Base-by-base conservation (phyloP, 257 asterid species). In the Capsicum baccatum region DNA sequence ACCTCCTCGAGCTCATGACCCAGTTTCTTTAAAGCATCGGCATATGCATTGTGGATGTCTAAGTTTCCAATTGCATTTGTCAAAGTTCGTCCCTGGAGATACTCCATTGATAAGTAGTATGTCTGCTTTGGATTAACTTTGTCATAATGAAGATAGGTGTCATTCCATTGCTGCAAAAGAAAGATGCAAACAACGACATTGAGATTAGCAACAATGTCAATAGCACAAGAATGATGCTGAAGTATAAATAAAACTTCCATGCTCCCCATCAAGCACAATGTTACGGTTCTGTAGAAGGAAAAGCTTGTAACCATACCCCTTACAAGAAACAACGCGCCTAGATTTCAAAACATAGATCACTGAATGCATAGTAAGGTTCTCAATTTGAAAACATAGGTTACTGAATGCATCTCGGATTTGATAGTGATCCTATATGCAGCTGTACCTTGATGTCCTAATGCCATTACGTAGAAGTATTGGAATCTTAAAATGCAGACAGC, bases 31-130 rank as follows among this genome's bases (percentile, higher is more conserved):
- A 97, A 88, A 80, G 98, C 98, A 89, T 91, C 91, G 79, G 97
- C 92, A 91, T 97, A 97, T 48, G 96, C 98, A 87, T 88, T 91
- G 86, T 91, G 96, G 86, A 95, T 82, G 76, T 91, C 93, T 62
- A 97, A 92, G 94, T 97, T 97, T 83, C 99, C 99, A 63, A 97
- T 89, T 80, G 99, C 99, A 91, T 97, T 97, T 86, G 97, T 91
- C 94, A 95, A 87, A 84, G 99, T 95, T 89, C 99, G 90, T 66
- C 99, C 99, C 92, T 97, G 99, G 87, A 97, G 98, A 91, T 94
- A 97, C 84, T 97, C 99, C 99, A 97, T 97, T 85, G 99, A 97
- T 76, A 97, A 89, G 87, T 97, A 97, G 96, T 97, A 97, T 11
- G 98, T 97, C 83, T 97, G 99, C 93, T 97, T 97, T 54, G 98